phyloP scores from a whole-genome alignment of 495 filamentous ascomycete species.

The Halenospora varia region DNA sequence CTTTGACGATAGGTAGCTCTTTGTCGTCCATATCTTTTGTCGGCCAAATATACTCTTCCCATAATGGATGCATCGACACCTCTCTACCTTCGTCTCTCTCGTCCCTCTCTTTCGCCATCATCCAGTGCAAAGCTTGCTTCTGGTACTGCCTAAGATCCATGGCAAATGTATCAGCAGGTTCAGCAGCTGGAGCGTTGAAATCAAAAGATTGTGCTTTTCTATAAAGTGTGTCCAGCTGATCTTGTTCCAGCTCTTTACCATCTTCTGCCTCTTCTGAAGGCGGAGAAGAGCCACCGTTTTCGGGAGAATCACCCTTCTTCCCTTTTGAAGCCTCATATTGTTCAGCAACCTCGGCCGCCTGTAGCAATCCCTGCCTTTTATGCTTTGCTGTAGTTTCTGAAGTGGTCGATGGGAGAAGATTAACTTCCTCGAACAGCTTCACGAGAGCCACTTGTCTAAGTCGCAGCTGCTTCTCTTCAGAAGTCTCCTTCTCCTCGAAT shows the following conservation, averaged over 20 bases:
- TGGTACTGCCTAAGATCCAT: constrained; percentile 90
- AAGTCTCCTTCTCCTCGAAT: constrained; percentile 80
- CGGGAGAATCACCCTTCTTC: constrained; percentile 36
- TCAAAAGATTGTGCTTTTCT: constrained; percentile 97
- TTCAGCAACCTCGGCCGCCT: constrained; percentile 82
- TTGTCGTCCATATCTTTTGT: constrained; percentile 81
- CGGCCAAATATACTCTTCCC: constrained; percentile 95
- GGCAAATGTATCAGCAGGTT: constrained; percentile 75
- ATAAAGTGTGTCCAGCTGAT: constrained; percentile 90
- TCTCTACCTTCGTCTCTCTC: constrained; percentile 57
- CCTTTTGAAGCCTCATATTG: constrained; percentile 61
- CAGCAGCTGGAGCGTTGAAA: constrained; percentile 81
- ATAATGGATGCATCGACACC: constrained; percentile 89
- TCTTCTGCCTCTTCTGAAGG: constrained; percentile 69
- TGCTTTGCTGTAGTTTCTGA: constrained; percentile 76
- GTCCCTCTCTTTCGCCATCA: constrained; percentile 88
- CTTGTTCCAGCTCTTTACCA: constrained; percentile 86
- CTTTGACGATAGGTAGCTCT: constrained; percentile 56
- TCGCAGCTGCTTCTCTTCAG: constrained; percentile 80
- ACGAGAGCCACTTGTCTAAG: constrained; percentile 83
- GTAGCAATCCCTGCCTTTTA: constrained; percentile 75
- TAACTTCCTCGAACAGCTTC: constrained; percentile 84
- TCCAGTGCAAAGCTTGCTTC: constrained; percentile 93
- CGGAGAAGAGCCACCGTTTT: constrained; percentile 44
- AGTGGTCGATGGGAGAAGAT: constrained; percentile 65